Conservation (phyloP, 345 rosid species). For the Eucalyptus rudis region DNA sequence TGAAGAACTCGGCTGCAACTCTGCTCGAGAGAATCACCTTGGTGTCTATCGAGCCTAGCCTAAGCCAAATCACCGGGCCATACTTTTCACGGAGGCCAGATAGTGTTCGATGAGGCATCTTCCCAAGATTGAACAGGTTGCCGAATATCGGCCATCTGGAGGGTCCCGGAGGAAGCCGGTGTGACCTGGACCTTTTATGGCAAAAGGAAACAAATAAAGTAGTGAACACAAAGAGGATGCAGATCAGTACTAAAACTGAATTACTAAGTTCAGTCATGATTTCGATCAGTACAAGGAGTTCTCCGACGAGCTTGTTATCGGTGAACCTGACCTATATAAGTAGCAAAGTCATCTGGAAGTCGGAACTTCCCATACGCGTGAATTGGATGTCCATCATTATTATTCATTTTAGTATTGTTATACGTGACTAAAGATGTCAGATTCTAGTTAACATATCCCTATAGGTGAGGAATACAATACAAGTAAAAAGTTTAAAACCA, state of each 20-base stretch:
- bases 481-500: no score
- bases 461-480: neutral
- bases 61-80: no score
- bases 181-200: neutral
- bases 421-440: neutral
- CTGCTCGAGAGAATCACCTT: neutral
- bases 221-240: neutral
- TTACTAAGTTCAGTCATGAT: neutral
- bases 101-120: no score
- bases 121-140: conserved; percentile 34
- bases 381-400: neutral
- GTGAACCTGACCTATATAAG: neutral
- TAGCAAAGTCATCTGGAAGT: neutral
- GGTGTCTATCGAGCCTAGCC: no score
- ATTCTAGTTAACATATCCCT: neutral
- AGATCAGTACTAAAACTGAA: neutral
- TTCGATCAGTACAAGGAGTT: neutral
- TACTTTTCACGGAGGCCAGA: no score
- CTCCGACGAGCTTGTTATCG: neutral
- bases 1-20: conserved; percentile 19
- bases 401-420: no score
- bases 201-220: neutral
- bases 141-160: conserved; percentile 48
- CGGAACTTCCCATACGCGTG: neutral
- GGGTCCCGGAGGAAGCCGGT: conserved; percentile 42